Evolutionary conservation across 2,329 filamentous ascomycete genomes (phyloP).

Genomic region (Fusarium begoniae): DNA sequence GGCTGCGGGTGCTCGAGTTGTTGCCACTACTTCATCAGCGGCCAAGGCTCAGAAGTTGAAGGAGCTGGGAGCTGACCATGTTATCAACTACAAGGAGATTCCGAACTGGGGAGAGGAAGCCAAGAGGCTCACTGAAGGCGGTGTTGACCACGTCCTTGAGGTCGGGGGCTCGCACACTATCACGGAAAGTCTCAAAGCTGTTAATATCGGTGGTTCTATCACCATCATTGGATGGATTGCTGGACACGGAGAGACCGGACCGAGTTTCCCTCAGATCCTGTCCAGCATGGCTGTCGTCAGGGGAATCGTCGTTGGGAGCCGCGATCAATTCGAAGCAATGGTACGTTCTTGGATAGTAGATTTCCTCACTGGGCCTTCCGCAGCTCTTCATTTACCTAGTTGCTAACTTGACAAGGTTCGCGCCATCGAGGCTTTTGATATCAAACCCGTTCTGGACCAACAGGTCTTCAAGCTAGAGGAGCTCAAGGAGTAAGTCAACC

Average conservation of each 20-base stretch:
- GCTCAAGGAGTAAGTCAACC: not conserved
- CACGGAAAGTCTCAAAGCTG: not conserved
- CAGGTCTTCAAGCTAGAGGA: not conserved
- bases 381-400: fast-evolving
- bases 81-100: not conserved
- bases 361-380: fast-evolving
- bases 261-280: not conserved
- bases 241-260: not conserved
- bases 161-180: not conserved
- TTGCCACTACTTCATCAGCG: not conserved
- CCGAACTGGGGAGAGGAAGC: not conserved
- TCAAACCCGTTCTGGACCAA: not conserved
- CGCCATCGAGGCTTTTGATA: not conserved
- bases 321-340: not conserved
- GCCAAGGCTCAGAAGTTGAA: not conserved
- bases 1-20: not conserved
- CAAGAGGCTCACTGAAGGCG: not conserved
- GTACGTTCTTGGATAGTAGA: not conserved
- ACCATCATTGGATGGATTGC: not conserved
- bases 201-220: not conserved
- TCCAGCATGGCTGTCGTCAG: not conserved
- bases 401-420: not conserved
- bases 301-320: not conserved
- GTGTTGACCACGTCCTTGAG: not conserved
- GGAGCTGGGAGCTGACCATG: not conserved